Evolutionary conservation across 768 basidiomycete genomes (phyloP).

Genomic region (Leucosporidium yakuticum): DNA sequence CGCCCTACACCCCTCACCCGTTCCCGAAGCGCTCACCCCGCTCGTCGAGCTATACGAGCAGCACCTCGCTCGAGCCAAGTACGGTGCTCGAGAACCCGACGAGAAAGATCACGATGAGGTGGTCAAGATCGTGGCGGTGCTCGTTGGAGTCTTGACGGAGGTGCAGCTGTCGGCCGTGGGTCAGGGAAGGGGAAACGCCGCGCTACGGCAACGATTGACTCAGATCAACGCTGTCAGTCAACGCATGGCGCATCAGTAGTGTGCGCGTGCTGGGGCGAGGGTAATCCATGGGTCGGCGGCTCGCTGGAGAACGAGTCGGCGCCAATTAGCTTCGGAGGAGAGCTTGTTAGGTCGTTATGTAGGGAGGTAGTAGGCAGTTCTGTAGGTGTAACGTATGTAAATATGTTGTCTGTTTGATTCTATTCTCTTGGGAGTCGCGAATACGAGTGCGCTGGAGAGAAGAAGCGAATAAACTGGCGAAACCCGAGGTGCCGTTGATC

Average conservation of each 20-base stretch:
- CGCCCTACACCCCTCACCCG: background rate
- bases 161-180: background rate
- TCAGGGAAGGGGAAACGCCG: background rate
- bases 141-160: constrained; percentile 6
- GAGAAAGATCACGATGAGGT: constrained; percentile 11
- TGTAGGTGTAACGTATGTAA: too few species aligned
- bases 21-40: constrained; percentile 12
- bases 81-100: constrained; percentile 6
- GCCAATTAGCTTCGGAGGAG: too few species aligned
- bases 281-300: too few species aligned
- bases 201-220: background rate
- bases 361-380: too few species aligned
- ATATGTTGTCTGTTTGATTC: too few species aligned
- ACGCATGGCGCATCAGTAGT: background rate
- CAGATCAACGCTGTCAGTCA: background rate
- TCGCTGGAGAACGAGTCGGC: too few species aligned
- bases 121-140: constrained; percentile 18
- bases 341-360: too few species aligned
- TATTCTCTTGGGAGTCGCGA: too few species aligned
- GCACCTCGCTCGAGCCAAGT: constrained; percentile 2
- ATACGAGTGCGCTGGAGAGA: too few species aligned
- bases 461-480: too few species aligned
- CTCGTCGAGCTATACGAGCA: constrained; percentile 23
- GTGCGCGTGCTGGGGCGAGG: too few species aligned
- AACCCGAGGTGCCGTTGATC: too few species aligned